Evolutionary conservation across 1,284 basidiomycete species (phyloP).

Genomic region (Ceratobasidium sp.): DNA sequence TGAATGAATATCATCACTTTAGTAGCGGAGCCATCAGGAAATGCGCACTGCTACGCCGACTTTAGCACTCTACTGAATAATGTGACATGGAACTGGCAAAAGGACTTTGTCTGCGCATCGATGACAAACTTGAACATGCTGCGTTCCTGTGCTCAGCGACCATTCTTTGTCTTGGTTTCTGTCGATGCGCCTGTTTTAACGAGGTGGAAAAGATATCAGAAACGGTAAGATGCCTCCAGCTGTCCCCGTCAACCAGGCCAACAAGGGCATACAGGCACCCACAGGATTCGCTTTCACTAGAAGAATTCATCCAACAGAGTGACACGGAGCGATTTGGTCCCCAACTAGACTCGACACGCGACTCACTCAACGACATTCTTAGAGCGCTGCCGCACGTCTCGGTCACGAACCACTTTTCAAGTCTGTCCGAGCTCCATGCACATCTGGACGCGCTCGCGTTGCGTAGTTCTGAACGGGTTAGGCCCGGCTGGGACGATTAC

Average conservation of each 20-base stretch:
- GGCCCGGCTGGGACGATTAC: constrained; percentile 92
- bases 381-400: constrained; percentile 44
- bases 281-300: constrained; percentile 58
- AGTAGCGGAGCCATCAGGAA: constrained; percentile 15
- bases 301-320: constrained; percentile 69
- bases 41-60: constrained; percentile 57
- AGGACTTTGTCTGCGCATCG: constrained; percentile 82
- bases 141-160: constrained; percentile 78
- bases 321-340: constrained; percentile 65
- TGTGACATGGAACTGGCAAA: constrained; percentile 83
- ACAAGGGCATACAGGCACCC: constrained; percentile 42
- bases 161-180: constrained; percentile 86
- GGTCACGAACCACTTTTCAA: constrained; percentile 66
- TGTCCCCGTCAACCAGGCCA: neutral
- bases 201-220: constrained; percentile 50
- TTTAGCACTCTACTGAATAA: constrained; percentile 69
- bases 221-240: constrained; percentile 2
- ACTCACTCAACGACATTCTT: constrained; percentile 45
- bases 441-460: constrained; percentile 76
- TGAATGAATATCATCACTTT: neutral
- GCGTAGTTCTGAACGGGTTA: constrained; percentile 71
- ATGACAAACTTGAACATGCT: constrained; percentile 67
- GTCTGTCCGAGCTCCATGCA: constrained; percentile 62
- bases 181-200: constrained; percentile 83
- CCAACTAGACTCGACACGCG: constrained; percentile 51